Base-by-base conservation (phyloP, 768 basidiomycete genomes). In the Podaxis sp. region DNA sequence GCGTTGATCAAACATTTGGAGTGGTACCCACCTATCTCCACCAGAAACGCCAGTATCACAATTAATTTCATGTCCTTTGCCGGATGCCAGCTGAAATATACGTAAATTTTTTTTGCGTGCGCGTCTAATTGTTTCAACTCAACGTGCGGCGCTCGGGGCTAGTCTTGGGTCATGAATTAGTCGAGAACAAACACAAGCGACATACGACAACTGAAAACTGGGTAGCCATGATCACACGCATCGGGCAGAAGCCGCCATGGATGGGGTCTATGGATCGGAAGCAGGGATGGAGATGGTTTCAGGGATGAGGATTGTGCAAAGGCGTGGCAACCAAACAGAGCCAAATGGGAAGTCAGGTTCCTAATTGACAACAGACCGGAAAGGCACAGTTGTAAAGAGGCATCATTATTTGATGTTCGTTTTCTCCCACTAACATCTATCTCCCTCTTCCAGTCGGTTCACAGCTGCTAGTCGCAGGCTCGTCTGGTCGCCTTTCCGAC, bases 391-490 rank as follows among this genome's bases (percentile, higher is more conserved):
- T 32, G 32, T 32, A 32, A 44, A 48, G 21, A 48, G 21, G 7
- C 21, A 48, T 48, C 25, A 48, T 13, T 21, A 48, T 27, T 48
- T 27, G 40, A 57, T 57, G 32, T 11, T 38, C 55, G 9, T 57
- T 57, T 13, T 35, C 44, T 36, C 55, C 23, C 11, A 21, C 44
- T 35, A 21, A 48, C 55, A 27, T 38, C 46, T 40, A 37, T 54
- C 52, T 54, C 23, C 37, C 35, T 32, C 25, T 32, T 36, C 35
- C 18, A 23, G 52, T 54, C 52, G 52, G 52, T 54, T 25, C 37
- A 1, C 32, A 25, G 55, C 32, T 32, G 23, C 55, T 36, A 46
- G 55, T 57, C 44, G 55, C 55, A 35, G 55, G 55, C 55, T 57
- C 42, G 55, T 48, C 55, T 46, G 44, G 55, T 36, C 44, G 44